These are phyloP conservation scores for Calonectria pseudoreteaudii DNA, from an alignment of 2,329 filamentous ascomycete genomes.

Conservation along the genomic window DNA sequence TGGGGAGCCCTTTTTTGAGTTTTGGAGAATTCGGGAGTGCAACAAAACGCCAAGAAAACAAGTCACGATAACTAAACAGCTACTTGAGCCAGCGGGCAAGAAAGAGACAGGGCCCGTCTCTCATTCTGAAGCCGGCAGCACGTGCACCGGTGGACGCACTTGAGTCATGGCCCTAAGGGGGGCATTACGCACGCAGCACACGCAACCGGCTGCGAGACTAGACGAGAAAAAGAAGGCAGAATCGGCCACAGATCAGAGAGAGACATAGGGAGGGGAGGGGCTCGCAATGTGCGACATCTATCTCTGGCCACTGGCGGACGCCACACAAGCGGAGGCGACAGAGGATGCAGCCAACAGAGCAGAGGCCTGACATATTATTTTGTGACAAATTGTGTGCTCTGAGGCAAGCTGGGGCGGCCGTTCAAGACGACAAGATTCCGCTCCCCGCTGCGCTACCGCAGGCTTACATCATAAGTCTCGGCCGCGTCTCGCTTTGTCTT, in stretches of 20 bases:
- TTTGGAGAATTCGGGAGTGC: neutral
- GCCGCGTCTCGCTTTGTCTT: neutral
- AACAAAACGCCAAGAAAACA: neutral
- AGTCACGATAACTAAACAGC: neutral
- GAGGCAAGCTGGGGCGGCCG: neutral
- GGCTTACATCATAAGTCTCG: slow-evolving; percentile 11
- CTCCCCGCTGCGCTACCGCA: neutral
- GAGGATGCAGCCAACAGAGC: neutral
- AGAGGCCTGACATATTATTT: neutral
- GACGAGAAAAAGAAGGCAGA: neutral
- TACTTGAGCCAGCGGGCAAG: neutral
- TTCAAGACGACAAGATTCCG: neutral
- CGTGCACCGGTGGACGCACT: neutral
- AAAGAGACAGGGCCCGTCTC: neutral
- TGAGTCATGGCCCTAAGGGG: neutral
- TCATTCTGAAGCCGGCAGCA: neutral
- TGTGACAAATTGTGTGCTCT: neutral
- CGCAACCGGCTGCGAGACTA: neutral
- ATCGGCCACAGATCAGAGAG: neutral
- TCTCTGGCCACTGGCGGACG: neutral
- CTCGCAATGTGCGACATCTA: neutral
- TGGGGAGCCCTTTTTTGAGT: neutral
- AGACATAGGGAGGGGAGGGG: neutral
- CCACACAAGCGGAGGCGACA: neutral
- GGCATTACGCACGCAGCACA: neutral